Base-by-base conservation (phyloP, 1,139 yeast species). In the Magnusiomyces paraingens region DNA sequence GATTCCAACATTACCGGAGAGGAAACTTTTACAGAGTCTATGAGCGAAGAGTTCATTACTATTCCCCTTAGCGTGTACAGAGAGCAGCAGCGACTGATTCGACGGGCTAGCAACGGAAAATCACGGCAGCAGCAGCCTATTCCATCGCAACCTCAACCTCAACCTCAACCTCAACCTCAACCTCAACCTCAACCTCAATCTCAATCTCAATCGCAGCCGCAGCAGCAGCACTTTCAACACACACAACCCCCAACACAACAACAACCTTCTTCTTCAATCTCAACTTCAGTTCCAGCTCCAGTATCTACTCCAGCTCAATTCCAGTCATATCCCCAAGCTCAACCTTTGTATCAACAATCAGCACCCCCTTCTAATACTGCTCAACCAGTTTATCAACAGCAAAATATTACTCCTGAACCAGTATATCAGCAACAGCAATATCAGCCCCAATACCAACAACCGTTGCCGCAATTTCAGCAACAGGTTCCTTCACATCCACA, bases 391-490 rank as follows among this genome's bases (percentile, higher is more conserved):
- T 26, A 26, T 26, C 50, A 38, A 17, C 47, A 47, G 44, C 53
- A 49, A n/a, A n/a, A n/a, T 15, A 2, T 5, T 11, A 3, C 44
- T 11, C 3, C 44, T 11, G 10, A 40, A 40, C 18, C 18, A 10
- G 32, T 26, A 8, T 26, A 26, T 26, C 50, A 38, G 29, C 47
- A 47, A 43, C 53, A 49, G 47, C 52, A 52, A 3, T 53, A 29
- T 17, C 57, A 50, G 47, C 47, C 50, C 18, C 48, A 20, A n/a
- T 43, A 49, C 18, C 55, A 52, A 14, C 43, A 49, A 36, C 32
- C 21, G 4, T 4, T 8, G 32, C 8, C 32, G 8, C 32, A 26
- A 8, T 26, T 26, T 26, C 32, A 26, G 32, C 32, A 4, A 26
- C 4, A 8, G 32, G 32, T 8, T 26, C 32, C 32, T 8, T 26